These are phyloP conservation scores for Citrus sp. DNA, from an alignment of 345 rosid species.

Conservation along the genomic window DNA sequence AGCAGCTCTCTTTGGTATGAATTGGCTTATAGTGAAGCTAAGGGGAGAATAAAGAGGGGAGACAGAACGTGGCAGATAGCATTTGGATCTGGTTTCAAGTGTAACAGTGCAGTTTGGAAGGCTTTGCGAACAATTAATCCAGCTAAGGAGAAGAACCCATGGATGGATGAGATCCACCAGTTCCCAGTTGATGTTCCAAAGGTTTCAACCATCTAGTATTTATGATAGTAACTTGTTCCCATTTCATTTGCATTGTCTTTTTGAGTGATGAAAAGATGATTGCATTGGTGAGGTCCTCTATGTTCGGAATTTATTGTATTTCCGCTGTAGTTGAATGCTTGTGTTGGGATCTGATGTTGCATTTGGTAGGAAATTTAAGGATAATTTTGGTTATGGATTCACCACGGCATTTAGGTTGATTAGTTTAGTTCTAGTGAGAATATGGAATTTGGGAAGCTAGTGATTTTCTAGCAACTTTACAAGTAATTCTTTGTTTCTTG, in stretches of 20 bases:
- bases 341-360: not conserved
- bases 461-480: not conserved
- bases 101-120: slow-evolving; percentile 64
- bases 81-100: slow-evolving; percentile 61
- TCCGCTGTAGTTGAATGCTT: not conserved
- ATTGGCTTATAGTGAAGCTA: slow-evolving; percentile 49
- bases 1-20: slow-evolving; percentile 67
- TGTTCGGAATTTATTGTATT: not conserved
- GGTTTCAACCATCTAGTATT: slow-evolving; percentile 24
- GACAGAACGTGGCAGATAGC: slow-evolving; percentile 65
- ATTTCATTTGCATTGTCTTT: not conserved
- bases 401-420: not conserved
- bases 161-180: slow-evolving; percentile 47
- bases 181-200: slow-evolving; percentile 45
- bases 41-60: slow-evolving; percentile 47
- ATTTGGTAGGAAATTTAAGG: not conserved
- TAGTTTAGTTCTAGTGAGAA: not conserved
- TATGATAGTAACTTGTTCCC: not conserved
- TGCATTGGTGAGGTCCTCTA: not conserved
- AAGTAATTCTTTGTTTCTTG: not conserved
- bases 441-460: not conserved
- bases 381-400: not conserved
- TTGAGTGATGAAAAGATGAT: not conserved
- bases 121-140: slow-evolving; percentile 43
- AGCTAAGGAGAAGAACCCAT: slow-evolving; percentile 46